phyloP scores from a whole-genome alignment of 73 alveolate species.

The Paramecium primaurelia region DNA sequence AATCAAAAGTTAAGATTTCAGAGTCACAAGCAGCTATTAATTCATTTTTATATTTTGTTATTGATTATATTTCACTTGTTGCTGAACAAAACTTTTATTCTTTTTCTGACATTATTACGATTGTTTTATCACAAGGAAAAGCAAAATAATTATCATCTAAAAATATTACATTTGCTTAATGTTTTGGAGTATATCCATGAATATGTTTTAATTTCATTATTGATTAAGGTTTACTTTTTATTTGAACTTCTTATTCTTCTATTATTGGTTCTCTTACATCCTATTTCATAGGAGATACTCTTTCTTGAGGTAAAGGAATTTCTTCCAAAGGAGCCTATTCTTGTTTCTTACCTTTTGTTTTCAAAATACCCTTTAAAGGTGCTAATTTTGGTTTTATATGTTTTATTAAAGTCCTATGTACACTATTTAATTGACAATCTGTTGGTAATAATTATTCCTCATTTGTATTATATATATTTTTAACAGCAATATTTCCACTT shows the following conservation, averaged over 20 bases:
- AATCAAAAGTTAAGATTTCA: constrained; percentile 19
- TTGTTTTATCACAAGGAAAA: constrained; percentile 24
- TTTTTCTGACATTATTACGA: neutral
- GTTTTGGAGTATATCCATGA: constrained; percentile 33
- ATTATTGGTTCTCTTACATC: neutral
- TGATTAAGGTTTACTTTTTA: neutral
- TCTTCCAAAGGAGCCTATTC: constrained; percentile 14
- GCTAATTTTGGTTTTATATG: neutral
- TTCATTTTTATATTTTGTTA: neutral
- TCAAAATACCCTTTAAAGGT: neutral
- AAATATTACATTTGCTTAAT: constrained; percentile 10
- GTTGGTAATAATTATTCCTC: neutral
- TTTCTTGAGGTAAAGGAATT: neutral
- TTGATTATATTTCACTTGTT: neutral
- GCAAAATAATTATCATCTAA: constrained; percentile 44
- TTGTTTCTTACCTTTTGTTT: neutral
- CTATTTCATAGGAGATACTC: constrained; percentile 16
- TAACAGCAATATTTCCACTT: constrained; percentile 24
- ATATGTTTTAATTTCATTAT: constrained; percentile 22
- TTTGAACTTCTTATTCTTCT: neutral
- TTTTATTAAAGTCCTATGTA: neutral
- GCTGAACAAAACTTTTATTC: constrained; percentile 34
- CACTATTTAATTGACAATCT: neutral
- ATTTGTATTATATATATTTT: constrained; percentile 24
- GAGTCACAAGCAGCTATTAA: constrained; percentile 22